These are phyloP conservation scores for Huntiella savannae DNA, from an alignment of 2,329 filamentous ascomycete species.

Conservation along the genomic window DNA sequence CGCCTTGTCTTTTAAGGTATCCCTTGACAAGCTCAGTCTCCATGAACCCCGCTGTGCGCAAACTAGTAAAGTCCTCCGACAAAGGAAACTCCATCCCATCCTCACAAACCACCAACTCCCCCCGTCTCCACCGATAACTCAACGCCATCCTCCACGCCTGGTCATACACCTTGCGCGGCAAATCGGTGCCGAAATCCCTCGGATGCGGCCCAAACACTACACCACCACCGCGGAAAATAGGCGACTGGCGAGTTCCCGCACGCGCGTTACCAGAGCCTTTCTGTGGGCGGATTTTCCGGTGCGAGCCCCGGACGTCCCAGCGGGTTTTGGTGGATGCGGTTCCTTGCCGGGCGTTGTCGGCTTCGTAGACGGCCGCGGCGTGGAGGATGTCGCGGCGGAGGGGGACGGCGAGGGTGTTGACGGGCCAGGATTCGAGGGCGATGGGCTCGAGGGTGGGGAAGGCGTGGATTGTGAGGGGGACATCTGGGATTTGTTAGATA, in stretches of 20 bases:
- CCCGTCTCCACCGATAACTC: constrained; percentile 73
- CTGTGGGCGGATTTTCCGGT: constrained; percentile 64
- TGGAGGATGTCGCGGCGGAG: constrained; percentile 83
- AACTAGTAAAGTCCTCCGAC: constrained; percentile 28
- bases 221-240: constrained; percentile 67
- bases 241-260: constrained; percentile 62
- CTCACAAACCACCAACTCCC: constrained; percentile 72
- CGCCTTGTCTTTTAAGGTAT: constrained; percentile 42
- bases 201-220: constrained; percentile 81
- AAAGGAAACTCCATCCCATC: constrained; percentile 51
- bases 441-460: constrained; percentile 81
- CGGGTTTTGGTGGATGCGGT: constrained; percentile 71
- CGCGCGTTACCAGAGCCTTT: constrained; percentile 74
- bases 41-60: constrained; percentile 16
- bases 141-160: constrained; percentile 87
- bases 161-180: constrained; percentile 85
- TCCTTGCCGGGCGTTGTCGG: constrained; percentile 70
- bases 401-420: constrained; percentile 70
- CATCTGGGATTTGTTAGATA: constrained; percentile 33
- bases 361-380: constrained; percentile 80
- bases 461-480: constrained; percentile 69
- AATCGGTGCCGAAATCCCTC: constrained; percentile 67
- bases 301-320: constrained; percentile 65
- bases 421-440: constrained; percentile 56
- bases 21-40: constrained; percentile 26